Percentiles rank a stretch among this genome's conserved stretches.
These are phyloP conservation scores for Fusarium algeriense DNA, from an alignment of 2,329 filamentous ascomycete species.

Conservation along the genomic window DNA sequence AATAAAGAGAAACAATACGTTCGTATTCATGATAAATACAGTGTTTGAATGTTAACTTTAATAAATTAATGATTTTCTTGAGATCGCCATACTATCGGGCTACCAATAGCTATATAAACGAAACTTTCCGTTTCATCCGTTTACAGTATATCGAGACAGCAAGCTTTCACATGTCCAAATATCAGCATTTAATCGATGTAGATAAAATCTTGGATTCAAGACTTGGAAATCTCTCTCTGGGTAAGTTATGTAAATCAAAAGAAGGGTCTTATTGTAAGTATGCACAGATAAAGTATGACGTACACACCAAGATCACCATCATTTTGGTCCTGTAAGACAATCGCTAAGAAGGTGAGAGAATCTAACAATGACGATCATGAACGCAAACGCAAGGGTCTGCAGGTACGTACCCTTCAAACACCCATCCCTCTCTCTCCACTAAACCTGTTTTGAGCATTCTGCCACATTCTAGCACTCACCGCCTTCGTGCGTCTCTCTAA, in stretches of 20 bases:
- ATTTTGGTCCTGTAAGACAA: conserved; percentile 9
- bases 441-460: conserved; percentile 33
- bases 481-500: conserved; percentile 35
- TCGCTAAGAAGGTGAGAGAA: conserved; percentile 18
- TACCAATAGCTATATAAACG: not conserved
- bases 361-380: conserved; percentile 25
- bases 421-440: not conserved
- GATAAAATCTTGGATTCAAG: no score
- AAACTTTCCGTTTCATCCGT: not conserved
- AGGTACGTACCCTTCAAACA: conserved; percentile 21
- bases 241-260: not conserved
- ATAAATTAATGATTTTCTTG: not conserved
- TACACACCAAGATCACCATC: conserved; percentile 22
- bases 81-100: not conserved
- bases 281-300: conserved; percentile 13
- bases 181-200: not conserved
- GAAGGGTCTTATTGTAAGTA: not conserved
- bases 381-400: conserved; percentile 18
- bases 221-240: not conserved
- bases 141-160: not conserved
- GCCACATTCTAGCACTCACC: conserved; percentile 40
- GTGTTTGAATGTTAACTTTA: not conserved
- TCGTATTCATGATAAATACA: not conserved
- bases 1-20: not conserved
- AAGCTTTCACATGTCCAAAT: not conserved